Percentiles rank a stretch among this genome's conserved stretches.
These are phyloP conservation scores for Houttuynia cordata DNA, from an alignment of 164 flowering plant genomes.

Conservation along the genomic window DNA sequence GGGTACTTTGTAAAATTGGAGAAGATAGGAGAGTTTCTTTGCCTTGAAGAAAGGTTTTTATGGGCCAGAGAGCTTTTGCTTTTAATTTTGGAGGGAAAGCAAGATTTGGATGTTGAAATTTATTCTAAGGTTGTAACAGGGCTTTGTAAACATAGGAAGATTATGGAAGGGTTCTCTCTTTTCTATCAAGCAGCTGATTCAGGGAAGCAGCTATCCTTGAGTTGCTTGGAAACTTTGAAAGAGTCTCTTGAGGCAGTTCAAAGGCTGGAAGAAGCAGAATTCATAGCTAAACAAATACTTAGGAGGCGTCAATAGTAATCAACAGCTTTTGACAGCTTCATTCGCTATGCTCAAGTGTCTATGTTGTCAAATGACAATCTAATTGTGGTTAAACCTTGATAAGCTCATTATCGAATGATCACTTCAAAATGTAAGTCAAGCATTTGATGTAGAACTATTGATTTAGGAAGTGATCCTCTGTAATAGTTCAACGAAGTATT, in stretches of 20 bases:
- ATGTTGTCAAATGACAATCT: not conserved
- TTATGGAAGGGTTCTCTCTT: constrained; percentile 49
- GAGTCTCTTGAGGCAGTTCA: constrained; percentile 33
- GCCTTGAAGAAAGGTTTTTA: constrained; percentile 18
- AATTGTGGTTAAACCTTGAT: too few species aligned
- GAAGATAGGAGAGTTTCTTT: constrained; percentile 34
- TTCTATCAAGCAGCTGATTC: constrained; percentile 51
- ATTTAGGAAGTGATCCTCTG: not conserved
- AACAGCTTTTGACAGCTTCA: too few species aligned
- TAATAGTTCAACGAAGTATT: too few species aligned
- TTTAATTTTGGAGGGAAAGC: constrained; percentile 37
- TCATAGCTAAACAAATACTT: constrained; percentile 26
- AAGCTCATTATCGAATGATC: not conserved
- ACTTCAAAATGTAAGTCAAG: not conserved
- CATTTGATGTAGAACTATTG: not conserved
- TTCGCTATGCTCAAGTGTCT: too few species aligned
- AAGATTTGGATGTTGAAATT: constrained; percentile 18
- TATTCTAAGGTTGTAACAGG: constrained; percentile 33
- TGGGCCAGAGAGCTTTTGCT: constrained; percentile 37
- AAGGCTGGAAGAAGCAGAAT: constrained; percentile 39
- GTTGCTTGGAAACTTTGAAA: constrained; percentile 31
- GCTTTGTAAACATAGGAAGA: constrained; percentile 32
- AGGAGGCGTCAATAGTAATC: not conserved
- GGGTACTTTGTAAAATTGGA: constrained; percentile 52
- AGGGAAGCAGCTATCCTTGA: constrained; percentile 21